Conservation (phyloP, 2,329 filamentous ascomycete species). For the Microdochium paspali region DNA sequence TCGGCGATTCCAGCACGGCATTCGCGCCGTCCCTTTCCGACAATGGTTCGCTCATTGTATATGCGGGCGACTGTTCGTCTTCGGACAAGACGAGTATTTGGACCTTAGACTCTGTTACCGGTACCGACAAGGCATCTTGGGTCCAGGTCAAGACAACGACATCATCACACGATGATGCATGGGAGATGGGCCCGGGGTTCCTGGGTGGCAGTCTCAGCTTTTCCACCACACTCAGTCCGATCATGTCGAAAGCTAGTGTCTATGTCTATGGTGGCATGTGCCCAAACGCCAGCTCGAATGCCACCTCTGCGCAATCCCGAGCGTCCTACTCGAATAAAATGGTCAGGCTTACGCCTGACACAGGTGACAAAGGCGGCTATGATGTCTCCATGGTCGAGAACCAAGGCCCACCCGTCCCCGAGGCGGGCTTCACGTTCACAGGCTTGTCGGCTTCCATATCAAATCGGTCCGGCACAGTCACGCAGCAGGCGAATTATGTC, state of each 20-base stretch:
- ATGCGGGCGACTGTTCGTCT: constrained; percentile 61
- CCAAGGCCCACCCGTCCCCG: constrained; percentile 60
- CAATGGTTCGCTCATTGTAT: constrained; percentile 62
- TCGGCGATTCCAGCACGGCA: constrained; percentile 39
- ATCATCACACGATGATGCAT: constrained; percentile 9
- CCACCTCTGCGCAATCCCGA: constrained; percentile 49
- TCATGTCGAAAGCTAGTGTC: constrained; percentile 42
- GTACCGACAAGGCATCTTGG: constrained; percentile 31
- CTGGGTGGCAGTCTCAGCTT: constrained; percentile 55
- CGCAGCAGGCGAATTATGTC: constrained; percentile 69
- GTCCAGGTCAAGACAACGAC: constrained; percentile 18
- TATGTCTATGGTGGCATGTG: constrained; percentile 93
- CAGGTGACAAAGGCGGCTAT: constrained; percentile 20
- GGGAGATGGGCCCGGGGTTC: constrained; percentile 34
- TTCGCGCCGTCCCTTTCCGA: constrained; percentile 61
- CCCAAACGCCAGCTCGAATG: constrained; percentile 36
- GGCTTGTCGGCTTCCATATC: constrained; percentile 60
- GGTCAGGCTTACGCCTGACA: constrained; percentile 51
- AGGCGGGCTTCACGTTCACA: constrained; percentile 82
- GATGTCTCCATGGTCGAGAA: constrained; percentile 26
- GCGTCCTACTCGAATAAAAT: constrained; percentile 77
- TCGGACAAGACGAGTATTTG: constrained; percentile 50
- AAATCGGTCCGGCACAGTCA: constrained; percentile 54
- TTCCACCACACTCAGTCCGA: constrained; percentile 47
- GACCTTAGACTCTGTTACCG: constrained; percentile 47